Conservation (phyloP, 2,329 filamentous ascomycete genomes). For the Ophiocordyceps camponoti-saundersi region DNA sequence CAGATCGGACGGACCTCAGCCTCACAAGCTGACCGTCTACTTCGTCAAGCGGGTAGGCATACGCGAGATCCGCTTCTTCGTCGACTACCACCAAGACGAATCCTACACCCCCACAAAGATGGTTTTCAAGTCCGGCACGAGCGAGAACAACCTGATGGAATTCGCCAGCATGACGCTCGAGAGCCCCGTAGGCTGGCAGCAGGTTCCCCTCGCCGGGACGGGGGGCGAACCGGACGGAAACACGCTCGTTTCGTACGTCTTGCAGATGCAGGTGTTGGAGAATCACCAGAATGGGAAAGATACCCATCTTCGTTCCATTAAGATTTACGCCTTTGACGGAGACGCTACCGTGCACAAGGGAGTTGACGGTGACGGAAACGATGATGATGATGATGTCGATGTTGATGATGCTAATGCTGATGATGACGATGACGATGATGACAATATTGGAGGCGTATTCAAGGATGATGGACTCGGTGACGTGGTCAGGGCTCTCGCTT, state of each 20-base stretch:
- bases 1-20: conserved; percentile 69
- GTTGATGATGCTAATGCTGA: neutral
- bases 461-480: conserved; percentile 9
- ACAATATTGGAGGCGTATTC: no score
- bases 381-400: neutral
- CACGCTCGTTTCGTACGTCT: conserved; percentile 71
- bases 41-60: conserved; percentile 74
- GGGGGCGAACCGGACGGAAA: conserved; percentile 48
- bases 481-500: conserved; percentile 11
- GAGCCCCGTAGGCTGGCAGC: conserved; percentile 76
- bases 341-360: conserved; percentile 17
- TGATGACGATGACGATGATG: conserved; percentile 2
- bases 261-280: conserved; percentile 82
- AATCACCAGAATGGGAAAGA: conserved; percentile 99
- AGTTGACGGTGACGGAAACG: neutral
- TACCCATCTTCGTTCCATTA: conserved; percentile 87
- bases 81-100: conserved; percentile 87
- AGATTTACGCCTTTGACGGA: conserved; percentile 53
- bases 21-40: conserved; percentile 68
- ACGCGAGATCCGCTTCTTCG: conserved; percentile 60
- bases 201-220: conserved; percentile 46
- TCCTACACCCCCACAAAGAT: conserved; percentile 94
- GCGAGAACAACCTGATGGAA: conserved; percentile 78
- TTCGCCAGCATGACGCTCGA: conserved; percentile 68
- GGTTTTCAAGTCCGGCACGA: conserved; percentile 73